Base-by-base conservation (phyloP, 2,329 filamentous ascomycete genomes). In the Trichophyton rubrum region DNA sequence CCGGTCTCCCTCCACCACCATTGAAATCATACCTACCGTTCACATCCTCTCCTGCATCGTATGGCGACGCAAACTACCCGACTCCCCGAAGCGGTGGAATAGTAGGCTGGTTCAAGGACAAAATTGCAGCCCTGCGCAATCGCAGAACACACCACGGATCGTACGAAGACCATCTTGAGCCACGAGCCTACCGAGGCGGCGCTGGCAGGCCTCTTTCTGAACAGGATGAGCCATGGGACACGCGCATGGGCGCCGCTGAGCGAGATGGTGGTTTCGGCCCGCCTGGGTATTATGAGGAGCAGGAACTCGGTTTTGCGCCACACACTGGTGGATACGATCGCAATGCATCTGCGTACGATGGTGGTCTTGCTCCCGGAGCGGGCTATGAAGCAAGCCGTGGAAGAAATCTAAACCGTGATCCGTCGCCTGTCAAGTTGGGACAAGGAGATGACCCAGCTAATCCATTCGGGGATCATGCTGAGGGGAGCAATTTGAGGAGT, bases 171-270 rank as follows among this genome's bases (percentile, higher is more conserved):
- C 75, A 80, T 3, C 38, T 38, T 24, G 72, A 72, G 60, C 68
- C 68, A 20, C 64, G 72, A 38, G 75, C 75, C 53, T 64, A 64
- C 41, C 58, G 62, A n/a, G 62, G 63, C n/a, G 62, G 61, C n/a
- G 62, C 80, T 90, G 49, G 49, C 24, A 7, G 49, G 22, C 49
- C 49, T 13, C 49, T 53, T 24, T 53, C 59, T 20, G 89, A 93
- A 68, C 88, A 88, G 1, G 89, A 95, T 70, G 88, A 91, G 69
- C 88, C 89, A 1, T 95, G 90, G 90, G 89, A 93, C 74, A 75
- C 88, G 64, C 79, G 88, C 62, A 88, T 95, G 3, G 88, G 87
- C 61, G 80, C 84, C 17, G 38, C 58, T 66, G 88, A 91, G 72
- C 83, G 85, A 17, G 85, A 87, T 68, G 75, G 74, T 11, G 63